These are phyloP conservation scores for Psilocybe azurescens DNA, from an alignment of 768 basidiomycete species.

Conservation along the genomic window DNA sequence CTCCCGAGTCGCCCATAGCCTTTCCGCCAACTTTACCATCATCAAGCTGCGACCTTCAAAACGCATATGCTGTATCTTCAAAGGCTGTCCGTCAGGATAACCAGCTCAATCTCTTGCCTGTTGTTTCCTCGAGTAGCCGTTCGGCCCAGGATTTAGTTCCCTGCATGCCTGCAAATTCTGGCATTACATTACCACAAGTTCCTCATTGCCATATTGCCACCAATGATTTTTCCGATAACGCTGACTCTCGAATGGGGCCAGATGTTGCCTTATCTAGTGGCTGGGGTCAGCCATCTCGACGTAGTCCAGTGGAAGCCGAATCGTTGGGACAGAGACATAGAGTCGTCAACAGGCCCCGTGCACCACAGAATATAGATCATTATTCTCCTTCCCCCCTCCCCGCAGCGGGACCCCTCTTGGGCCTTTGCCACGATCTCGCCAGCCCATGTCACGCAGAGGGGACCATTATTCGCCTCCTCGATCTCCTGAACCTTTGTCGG, in stretches of 20 bases:
- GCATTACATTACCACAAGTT: no score
- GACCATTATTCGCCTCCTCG: slow-evolving; percentile 22
- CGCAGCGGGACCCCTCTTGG: not conserved
- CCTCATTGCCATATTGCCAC: not conserved
- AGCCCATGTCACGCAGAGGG: not conserved
- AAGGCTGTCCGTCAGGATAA: no score
- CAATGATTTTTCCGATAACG: slow-evolving; percentile 5
- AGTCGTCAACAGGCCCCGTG: not conserved
- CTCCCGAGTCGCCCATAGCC: no score
- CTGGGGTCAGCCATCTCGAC: slow-evolving; percentile 15
- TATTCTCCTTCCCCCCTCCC: slow-evolving; percentile 4
- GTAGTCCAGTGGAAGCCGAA: slow-evolving; percentile 6
- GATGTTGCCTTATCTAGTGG: slow-evolving; percentile 11
- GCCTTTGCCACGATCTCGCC: slow-evolving; percentile 1
- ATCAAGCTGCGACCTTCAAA: no score
- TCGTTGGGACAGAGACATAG: slow-evolving; percentile 4
- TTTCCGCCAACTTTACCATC: no score
- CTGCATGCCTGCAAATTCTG: no score
- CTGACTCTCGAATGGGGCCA: slow-evolving; percentile 21
- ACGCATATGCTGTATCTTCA: no score
- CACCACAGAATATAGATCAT: slow-evolving; percentile 3
- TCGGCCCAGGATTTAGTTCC: no score
- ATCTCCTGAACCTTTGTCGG: slow-evolving; percentile 2
- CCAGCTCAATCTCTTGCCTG: no score
- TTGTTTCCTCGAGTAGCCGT: no score